These are phyloP conservation scores for Acephala macrosclerotiorum DNA, from an alignment of 2,329 filamentous ascomycete genomes.

Conservation along the genomic window DNA sequence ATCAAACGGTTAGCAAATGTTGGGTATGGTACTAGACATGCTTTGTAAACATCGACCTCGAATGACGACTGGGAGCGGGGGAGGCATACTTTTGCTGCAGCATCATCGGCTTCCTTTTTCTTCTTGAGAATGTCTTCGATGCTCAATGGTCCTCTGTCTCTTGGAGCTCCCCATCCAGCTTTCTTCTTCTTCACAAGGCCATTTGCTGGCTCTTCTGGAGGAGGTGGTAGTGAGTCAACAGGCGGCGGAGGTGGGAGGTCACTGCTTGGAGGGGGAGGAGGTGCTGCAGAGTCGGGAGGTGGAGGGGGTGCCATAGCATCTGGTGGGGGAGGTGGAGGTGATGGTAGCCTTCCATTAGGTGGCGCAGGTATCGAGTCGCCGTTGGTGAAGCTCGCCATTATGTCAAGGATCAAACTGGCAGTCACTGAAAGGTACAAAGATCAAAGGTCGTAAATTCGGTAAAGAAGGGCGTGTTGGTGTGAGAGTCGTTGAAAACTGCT, in stretches of 20 bases:
- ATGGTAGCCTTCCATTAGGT: constrained; percentile 36
- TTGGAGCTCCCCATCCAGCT: constrained; percentile 55
- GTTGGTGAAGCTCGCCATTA: constrained; percentile 36
- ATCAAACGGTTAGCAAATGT: constrained; percentile 35
- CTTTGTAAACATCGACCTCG: constrained; percentile 41
- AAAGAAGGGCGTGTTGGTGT: not conserved
- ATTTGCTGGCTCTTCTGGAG: constrained; percentile 49
- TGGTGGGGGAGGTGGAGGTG: constrained; percentile 44
- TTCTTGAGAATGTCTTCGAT: constrained; percentile 86
- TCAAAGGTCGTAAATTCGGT: not conserved
- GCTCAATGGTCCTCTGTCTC: constrained; percentile 65
- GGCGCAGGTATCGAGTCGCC: constrained; percentile 36
- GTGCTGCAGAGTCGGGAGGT: constrained; percentile 44
- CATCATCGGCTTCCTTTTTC: constrained; percentile 86
- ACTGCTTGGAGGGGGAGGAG: constrained; percentile 37
- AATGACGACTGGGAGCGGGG: constrained; percentile 21
- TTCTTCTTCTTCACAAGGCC: constrained; percentile 53
- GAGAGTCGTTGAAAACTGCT: not conserved
- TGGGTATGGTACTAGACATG: constrained; percentile 36
- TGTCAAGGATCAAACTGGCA: not conserved
- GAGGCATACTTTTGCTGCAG: constrained; percentile 72
- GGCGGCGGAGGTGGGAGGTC: constrained; percentile 46
- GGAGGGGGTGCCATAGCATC: constrained; percentile 46
- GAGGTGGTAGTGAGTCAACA: constrained; percentile 48
- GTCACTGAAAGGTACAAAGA: not conserved